Evolutionary conservation across 306 rosid genomes (phyloP), one percentile per base, ranked within the genome.

Genomic region (Trifolium pratense): DNA sequence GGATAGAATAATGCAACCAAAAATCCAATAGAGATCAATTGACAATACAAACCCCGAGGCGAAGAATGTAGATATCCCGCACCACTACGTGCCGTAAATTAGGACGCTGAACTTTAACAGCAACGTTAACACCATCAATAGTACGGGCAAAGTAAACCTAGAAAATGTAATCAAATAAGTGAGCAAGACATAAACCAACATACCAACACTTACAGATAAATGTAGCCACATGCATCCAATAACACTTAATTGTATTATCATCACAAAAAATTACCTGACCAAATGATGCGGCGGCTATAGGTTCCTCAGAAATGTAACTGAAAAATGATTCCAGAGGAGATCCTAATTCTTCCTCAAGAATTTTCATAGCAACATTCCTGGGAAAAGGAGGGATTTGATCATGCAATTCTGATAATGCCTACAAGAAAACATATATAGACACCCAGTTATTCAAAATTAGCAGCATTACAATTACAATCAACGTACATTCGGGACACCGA

Each of bases 51-150:
- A 93, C 98, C 97, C 97, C 98, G 57, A 93, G 94, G 81, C 96
- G 94, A 74, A 93, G 97, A 78, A 93, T 93, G 87, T 89, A 91
- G 82, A 89, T 81, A 81, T 93, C 98, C 59, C 98, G 94, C 81
- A 91, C 94, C 67, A 91, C 96, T 78, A 89, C 86, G 77, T 93
- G 98, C 56, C 21, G 91, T 92, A 93, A 73, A 78, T 89, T 67
- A 75, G 97, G 98, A 73, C 98, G 98, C 84, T 91, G 97, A 78
- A 93, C 97, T 85, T 91, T 93, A 51, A 93, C 89, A 26, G 98
- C 98, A 71, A 91, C 97, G 75, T 67, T 58, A 60, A 73, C 76
- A 59, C 96, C 98, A 68, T 91, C 96, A 45, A 67, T 85, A 14
- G 94, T 91, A 66, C 77, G 83, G 29, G 90, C 96, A 80, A 73